Evolutionary conservation across 129 eudicot genomes (phyloP), one percentile per base, ranked within the genome.

Genomic region (Flaveria sonorensis): DNA sequence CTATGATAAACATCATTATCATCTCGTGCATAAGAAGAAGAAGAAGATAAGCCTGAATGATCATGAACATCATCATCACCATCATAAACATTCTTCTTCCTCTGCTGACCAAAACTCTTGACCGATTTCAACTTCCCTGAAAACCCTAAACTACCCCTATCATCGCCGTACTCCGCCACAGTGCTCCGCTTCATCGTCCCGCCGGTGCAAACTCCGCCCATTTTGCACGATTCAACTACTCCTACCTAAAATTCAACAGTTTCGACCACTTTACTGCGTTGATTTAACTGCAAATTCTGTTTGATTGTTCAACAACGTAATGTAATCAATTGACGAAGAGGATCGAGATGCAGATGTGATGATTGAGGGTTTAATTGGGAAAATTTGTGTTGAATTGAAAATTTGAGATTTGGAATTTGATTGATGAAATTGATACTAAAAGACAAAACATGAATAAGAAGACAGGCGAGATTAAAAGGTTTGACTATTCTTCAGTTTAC

Each of bases 181-280:
- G 77, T 64, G 52, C 73, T 66, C 70, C 74, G 76, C 80, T 82
- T 85, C 59, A 83, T 52, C 46, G 88, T 85, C 69, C 97, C 96
- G 16, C 86, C 93, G 0, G 94, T 83, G 79, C 98, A 92, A 57
- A 90, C 92, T 18, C 89, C 98, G 80, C 98, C 95, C 95, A 92
- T 92, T 73, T 62, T 78, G 14, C 20, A 48, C 10, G 0, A 19
- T 53, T 62, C 11, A 3, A 28, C 32, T 2, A 28, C 32, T 28
- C 32, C 32, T 3, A 28, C 32, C 32, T 28, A 28, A 28, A 28
- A 21, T 55, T 74, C 53, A 45, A 59, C 32, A 32, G 47, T 64
- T 63, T 45, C 61, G 61, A 45, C 3, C 10, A 60, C 59, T 74
- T 20, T 59, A 42, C 24, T 59, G 55, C 20, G 32, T 28, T 28